Base-by-base conservation (phyloP, 2,329 filamentous ascomycete species). In the Ophiostoma tasmaniense region DNA sequence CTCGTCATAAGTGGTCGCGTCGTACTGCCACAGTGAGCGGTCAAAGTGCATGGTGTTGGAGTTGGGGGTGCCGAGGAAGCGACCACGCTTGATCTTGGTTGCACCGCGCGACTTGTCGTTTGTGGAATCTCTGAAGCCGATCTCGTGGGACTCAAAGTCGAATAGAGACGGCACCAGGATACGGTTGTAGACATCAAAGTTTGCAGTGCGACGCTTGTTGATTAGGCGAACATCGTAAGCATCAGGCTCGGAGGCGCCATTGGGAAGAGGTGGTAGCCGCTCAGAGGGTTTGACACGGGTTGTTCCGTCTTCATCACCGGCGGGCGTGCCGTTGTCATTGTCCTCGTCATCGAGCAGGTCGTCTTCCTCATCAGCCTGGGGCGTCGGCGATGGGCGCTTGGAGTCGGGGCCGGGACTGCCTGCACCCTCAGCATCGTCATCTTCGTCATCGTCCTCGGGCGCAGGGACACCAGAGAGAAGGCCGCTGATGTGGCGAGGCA, bases 111-210 rank as follows among this genome's bases (percentile, higher is more conserved):
- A 80, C 37, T 82, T 81, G 72, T 85, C 83, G 70, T 87, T 87
- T 71, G 81, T 81, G 3, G 84, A 85, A 73, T 87, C 85, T 28
- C 83, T 81, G 75, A 86, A 87, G 17, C 85, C 85, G 71, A 88
- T 87, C 73, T 87, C 84, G 69, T 81, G 78, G 10, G 82, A 77
- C 50, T 83, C 79, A 69, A 81, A 87, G 67, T 80, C 77, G 71
- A 83, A 84, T 0, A 80, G 72, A 7, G 77, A 78, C 13, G 84
- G 84, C 61, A 85, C 77, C 73, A 87, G 81, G 68, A 87, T 81
- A 33, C 83, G 84, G 73, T 85, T 86, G 73, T 82, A 81, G 33
- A 79, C 76, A 45, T 75, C 74, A n/a, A 74, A 75, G 66, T 79
- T 79, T 37, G 76, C 76, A 5, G 78, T 79, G 71, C 77, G 76